Conservation (phyloP, 1,284 basidiomycete species). For the Irpex lacteus region DNA sequence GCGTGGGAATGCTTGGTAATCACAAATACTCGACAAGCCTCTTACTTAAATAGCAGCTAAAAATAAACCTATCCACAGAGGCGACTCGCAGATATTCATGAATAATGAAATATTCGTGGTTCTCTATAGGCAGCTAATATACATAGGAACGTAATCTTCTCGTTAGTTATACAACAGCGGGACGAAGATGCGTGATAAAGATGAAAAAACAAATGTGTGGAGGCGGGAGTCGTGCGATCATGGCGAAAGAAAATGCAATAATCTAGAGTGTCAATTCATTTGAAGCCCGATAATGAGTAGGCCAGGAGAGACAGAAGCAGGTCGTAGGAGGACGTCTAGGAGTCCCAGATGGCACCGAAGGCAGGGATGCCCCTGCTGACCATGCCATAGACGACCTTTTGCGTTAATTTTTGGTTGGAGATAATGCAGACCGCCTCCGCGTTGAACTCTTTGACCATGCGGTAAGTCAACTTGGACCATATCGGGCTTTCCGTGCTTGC, state of each 20-base stretch:
- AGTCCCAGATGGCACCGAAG: conserved; percentile 60
- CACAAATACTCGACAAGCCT: no score
- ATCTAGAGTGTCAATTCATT: no score
- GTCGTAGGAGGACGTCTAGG: conserved; percentile 19
- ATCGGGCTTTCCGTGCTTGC: conserved; percentile 56
- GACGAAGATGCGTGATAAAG: not conserved
- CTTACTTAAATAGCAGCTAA: no score
- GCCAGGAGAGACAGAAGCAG: no score
- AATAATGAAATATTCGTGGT: no score
- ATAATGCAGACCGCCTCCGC: conserved; percentile 62
- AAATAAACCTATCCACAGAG: no score
- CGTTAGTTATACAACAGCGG: no score
- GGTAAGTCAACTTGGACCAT: conserved; percentile 59
- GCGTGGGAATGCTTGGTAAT: conserved; percentile 3
- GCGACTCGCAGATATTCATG: no score
- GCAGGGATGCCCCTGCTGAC: conserved; percentile 58
- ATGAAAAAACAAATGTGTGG: not conserved
- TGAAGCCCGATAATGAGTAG: no score
- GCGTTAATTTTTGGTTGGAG: conserved; percentile 59
- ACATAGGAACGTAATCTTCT: no score
- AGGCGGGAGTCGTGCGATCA: not conserved
- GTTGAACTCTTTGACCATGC: conserved; percentile 55
- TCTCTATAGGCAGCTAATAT: no score
- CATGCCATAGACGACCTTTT: conserved; percentile 60
- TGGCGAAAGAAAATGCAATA: not conserved